A percentile compares a stretch with the other conserved stretches of the same genome.
Conservation (phyloP, 1,139 yeast species). For the Debaryomycetaceae sp. region DNA sequence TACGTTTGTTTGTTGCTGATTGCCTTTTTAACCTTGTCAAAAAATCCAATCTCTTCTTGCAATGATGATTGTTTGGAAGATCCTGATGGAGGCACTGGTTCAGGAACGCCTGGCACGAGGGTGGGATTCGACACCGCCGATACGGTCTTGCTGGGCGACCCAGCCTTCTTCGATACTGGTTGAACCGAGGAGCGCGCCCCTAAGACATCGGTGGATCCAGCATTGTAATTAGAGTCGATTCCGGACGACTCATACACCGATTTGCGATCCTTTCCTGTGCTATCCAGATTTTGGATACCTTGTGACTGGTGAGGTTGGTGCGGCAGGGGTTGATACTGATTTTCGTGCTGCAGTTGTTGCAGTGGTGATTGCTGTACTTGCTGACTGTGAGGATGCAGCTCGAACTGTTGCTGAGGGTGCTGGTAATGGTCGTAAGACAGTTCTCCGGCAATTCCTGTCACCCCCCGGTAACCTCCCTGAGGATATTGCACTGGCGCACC, state of each 20-base stretch:
- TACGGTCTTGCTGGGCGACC: slow-evolving; percentile 15
- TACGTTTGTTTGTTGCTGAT: slow-evolving; percentile 88
- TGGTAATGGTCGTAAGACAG: slow-evolving; percentile 7
- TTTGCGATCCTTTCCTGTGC: slow-evolving; percentile 21
- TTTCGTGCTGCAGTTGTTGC: slow-evolving; percentile 5
- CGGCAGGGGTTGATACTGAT: slow-evolving; percentile 8
- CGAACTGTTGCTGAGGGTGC: slow-evolving; percentile 7
- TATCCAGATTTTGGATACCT: slow-evolving; percentile 9
- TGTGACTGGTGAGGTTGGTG: slow-evolving; percentile 13
- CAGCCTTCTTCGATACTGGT: slow-evolving; percentile 23
- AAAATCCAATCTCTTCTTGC: slow-evolving; percentile 82
- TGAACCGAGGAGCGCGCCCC: slow-evolving; percentile 43
- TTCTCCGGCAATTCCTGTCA: slow-evolving; percentile 3
- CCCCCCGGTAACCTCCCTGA: slow-evolving; percentile 7
- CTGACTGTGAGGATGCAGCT: slow-evolving; percentile 9
- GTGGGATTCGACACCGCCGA: slow-evolving; percentile 48
- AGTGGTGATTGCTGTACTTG: slow-evolving; percentile 4
- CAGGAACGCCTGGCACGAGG: slow-evolving; percentile 80
- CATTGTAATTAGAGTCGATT: no score
- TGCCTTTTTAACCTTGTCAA: slow-evolving; percentile 87
- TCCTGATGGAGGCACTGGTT: slow-evolving; percentile 71
- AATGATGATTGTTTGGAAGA: slow-evolving; percentile 50
- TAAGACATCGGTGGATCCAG: slow-evolving; percentile 42
- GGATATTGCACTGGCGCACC: slow-evolving; percentile 13
- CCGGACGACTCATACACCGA: slow-evolving; percentile 26